Base-by-base conservation (phyloP, 2,329 filamentous ascomycete genomes). In the Trichophyton benhamiae region DNA sequence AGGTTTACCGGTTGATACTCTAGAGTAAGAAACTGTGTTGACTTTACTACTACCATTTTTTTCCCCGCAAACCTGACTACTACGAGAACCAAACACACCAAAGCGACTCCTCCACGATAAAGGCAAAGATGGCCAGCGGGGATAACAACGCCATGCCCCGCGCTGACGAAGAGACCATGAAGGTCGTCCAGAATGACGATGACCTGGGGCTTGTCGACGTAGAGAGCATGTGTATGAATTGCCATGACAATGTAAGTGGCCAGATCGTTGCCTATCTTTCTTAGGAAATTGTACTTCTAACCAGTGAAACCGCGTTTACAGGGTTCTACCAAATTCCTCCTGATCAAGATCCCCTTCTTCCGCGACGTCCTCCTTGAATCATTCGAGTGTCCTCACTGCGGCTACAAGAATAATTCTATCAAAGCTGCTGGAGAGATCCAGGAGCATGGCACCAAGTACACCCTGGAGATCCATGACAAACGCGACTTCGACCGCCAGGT, bases 341-440 rank as follows among this genome's bases (percentile, higher is more conserved):
- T 99, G 60, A 95, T 95, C 15, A 85, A 85, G 66, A 96, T 99
- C 61, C 94, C 94, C 15, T 97, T 90, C 81, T 99, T 99, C 80
- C 90, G 91, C 77, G 92, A 99, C 75, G 86, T 99, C 65, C 90
- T 99, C 69, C 84, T 99, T 74, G 96, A 96, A 86, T 97, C 92
- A 65, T 99, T 99, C 75, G 83, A 84, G 66, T 99, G 94, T 79
- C 85, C 89, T 4, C 84, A 96, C 75, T 99, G 94, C 78, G 80
- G 85, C 71, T 87, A 92, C 76, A 85, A 87, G 66, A 96, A 97
- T 79, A 91, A 91, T 74, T 92, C 96, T 69, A 88, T 99, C 68
- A 92, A 96, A 72, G 86, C 91, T 7, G 94, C 94, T 30, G 91
- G 91, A 64, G 84, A 91, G 68, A 92, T 97, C 64, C 94, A 97